Base-by-base conservation (phyloP, 192 early-diverging fungal species). In the Irineochytrium annulatum region DNA sequence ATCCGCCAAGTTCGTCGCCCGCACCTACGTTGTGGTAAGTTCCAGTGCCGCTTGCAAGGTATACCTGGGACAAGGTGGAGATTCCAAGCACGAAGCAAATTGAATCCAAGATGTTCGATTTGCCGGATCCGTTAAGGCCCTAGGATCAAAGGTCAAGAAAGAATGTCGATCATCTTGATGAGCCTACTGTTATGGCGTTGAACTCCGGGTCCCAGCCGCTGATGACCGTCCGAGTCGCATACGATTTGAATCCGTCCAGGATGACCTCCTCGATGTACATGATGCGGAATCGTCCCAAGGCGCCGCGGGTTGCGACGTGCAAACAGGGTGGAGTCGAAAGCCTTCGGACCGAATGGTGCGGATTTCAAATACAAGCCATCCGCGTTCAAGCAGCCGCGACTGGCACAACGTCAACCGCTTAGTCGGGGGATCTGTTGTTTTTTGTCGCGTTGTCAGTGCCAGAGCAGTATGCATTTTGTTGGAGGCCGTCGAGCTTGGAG, bases 21-120 rank as follows among this genome's bases (percentile, higher is more conserved):
- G 86, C 52, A 98, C 86, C 89, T 89, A 31, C 30, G 22, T 55
- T 22, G 26, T 6, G 0, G 11, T 55, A 14, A 43, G 20, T 49
- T 35, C 24, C 3, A 26, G 19, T n/a, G n/a, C 3, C 33, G 30
- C 35, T 57, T 34, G 43, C 14, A 33, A 26, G 27, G 57, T 60
- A 8, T 78, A 97, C 92, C 74, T 92, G 87, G 30, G 87, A 87
- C 51, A 94, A 81, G 55, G 91, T 92, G 55, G 89, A 90, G 53
- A 99, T 95, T 3, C 97, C 97, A 34, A 99, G 75, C 3, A 98
- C 95, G 73, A 99, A 99, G 66, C 97, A 99, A 59, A 99, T 97
- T 30, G 97, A 88, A 68, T 99, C 97, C 20, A 99, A 77, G 62
- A 99, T 91, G 75, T 99, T 99, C 22, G 94, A 97, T 64, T 99